These are phyloP conservation scores for Ogataea wickerhamii DNA, from an alignment of 805 yeast species.

Conservation along the genomic window DNA sequence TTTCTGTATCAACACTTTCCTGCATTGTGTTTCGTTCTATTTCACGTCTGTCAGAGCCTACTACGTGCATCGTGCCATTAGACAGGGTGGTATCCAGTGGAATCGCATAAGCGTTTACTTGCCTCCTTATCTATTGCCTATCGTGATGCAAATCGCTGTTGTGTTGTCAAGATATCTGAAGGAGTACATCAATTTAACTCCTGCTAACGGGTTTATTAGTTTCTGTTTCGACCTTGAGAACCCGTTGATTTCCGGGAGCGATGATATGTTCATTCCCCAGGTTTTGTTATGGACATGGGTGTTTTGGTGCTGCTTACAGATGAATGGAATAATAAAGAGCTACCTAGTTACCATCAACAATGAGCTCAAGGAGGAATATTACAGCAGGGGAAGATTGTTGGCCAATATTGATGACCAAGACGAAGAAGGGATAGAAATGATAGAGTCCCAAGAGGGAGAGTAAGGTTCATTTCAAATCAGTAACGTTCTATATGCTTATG, in stretches of 20 bases:
- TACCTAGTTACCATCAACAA: conserved; percentile 12
- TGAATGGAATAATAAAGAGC: conserved; percentile 2
- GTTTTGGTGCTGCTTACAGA: conserved; percentile 7
- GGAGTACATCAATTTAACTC: neutral
- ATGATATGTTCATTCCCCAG: neutral
- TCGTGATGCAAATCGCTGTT: neutral
- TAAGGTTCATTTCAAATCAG: too few relatives aligned
- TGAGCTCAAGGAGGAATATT: conserved; percentile 25
- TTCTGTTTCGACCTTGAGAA: too few relatives aligned
- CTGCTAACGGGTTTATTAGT: neutral
- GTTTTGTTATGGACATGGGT: conserved; percentile 10
- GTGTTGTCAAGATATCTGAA: neutral
- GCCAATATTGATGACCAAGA: conserved; percentile 22
- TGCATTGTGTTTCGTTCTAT: conserved; percentile 1
- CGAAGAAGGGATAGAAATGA: conserved; percentile 6
- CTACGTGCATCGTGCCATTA: neutral
- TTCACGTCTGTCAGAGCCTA: conserved; percentile 1
- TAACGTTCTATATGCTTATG: too few relatives aligned
- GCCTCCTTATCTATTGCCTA: neutral
- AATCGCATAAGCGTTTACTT: neutral
- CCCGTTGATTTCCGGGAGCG: too few relatives aligned
- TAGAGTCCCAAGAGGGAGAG: neutral
- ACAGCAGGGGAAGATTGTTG: conserved; percentile 25
- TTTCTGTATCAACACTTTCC: neutral
- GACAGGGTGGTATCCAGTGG: conserved; percentile 1